Evolutionary conservation across 1,284 basidiomycete genomes (phyloP).

Genomic region (Crucibulum parvulum): DNA sequence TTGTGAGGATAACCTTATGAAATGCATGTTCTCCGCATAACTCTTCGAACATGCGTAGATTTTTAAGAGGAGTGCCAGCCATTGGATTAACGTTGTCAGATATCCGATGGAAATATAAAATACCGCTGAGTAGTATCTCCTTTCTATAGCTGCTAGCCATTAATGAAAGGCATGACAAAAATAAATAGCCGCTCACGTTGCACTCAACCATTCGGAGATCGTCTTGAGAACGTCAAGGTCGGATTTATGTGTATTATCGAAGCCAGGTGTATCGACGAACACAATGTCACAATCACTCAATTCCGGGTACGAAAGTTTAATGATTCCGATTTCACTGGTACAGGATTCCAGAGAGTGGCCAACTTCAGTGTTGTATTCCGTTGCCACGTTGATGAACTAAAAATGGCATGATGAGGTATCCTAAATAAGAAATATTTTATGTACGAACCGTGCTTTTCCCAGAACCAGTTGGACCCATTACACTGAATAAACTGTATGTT

Average conservation of each 20-base stretch:
- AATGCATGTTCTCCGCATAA: background rate
- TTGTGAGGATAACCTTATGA: conserved; percentile 15
- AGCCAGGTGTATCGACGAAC: conserved; percentile 15
- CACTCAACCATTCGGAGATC: conserved; percentile 9
- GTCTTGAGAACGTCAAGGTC: conserved; percentile 8
- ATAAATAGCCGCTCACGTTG: conserved; percentile 1
- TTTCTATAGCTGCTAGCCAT: background rate
- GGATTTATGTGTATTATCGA: conserved; percentile 9
- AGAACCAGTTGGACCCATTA: background rate
- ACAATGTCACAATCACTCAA: conserved; percentile 1
- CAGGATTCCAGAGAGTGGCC: conserved; percentile 3
- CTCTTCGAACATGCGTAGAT: background rate
- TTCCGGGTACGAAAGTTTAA: background rate
- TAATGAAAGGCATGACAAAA: background rate
- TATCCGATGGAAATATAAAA: conserved; percentile 1
- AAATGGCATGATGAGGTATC: background rate
- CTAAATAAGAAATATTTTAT: background rate
- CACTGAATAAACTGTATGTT: background rate
- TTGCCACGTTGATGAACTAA: background rate
- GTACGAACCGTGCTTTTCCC: background rate
- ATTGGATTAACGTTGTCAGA: background rate
- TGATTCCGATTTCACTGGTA: conserved; percentile 5
- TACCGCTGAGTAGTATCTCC: background rate
- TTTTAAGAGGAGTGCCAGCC: background rate
- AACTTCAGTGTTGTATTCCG: background rate